Percentiles rank a stretch among this genome's conserved stretches.
These are phyloP conservation scores for Luzula sylvatica DNA, from an alignment of 176 grass and related monocot species.

Conservation along the genomic window DNA sequence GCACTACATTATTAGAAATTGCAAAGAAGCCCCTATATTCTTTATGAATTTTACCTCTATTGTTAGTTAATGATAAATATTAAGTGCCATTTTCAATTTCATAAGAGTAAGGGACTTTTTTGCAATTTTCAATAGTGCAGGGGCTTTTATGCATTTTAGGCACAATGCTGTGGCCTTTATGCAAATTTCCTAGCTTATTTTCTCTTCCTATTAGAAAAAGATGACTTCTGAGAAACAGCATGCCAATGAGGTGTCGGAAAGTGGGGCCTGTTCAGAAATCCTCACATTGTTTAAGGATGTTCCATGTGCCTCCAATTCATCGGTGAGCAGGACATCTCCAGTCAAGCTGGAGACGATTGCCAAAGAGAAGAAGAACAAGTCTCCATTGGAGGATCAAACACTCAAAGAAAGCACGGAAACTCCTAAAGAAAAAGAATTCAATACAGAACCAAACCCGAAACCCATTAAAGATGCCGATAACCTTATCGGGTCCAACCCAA, in stretches of 20 bases:
- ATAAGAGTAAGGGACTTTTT: too few relatives aligned
- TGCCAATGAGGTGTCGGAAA: slow-evolving; percentile 48
- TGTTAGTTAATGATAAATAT: too few relatives aligned
- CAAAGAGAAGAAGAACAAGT: slow-evolving; percentile 35
- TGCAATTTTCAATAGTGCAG: too few relatives aligned
- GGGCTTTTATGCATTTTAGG: too few relatives aligned
- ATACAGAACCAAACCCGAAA: neutral
- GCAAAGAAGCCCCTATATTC: too few relatives aligned
- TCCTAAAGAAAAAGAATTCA: neutral
- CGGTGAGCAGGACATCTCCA: slow-evolving; percentile 53
- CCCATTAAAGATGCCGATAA: neutral
- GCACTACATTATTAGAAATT: too few relatives aligned
- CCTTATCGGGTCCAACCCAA: neutral
- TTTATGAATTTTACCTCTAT: too few relatives aligned
- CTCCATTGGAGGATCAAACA: slow-evolving; percentile 10
- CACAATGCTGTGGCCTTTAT: neutral
- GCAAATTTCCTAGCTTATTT: slow-evolving; percentile 6
- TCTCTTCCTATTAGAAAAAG: slow-evolving; percentile 34
- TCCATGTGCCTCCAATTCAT: slow-evolving; percentile 65
- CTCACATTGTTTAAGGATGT: slow-evolving; percentile 58
- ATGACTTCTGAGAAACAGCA: slow-evolving; percentile 37
- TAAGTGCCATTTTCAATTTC: too few relatives aligned
- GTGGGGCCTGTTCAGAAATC: slow-evolving; percentile 61
- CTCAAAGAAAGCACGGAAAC: slow-evolving; percentile 2
- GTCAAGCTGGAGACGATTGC: slow-evolving; percentile 35